Percentiles rank a stretch among this genome's conserved stretches.
Evolutionary conservation across 192 early-diverging fungal genomes (phyloP).

Genomic region (Backusella mclennaniae): DNA sequence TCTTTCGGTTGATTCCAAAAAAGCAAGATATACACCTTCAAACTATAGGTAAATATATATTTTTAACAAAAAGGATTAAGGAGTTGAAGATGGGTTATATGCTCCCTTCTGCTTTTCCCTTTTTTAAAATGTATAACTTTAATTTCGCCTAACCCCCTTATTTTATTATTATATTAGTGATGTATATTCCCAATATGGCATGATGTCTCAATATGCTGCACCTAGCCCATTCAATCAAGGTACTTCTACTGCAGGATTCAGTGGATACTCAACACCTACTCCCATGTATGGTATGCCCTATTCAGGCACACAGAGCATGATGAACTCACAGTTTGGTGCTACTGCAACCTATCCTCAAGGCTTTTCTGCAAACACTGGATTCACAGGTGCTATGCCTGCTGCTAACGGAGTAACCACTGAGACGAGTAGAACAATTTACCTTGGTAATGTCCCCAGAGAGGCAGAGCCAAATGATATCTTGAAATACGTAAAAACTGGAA

Average conservation of each 20-base stretch:
- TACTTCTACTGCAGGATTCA: not conserved
- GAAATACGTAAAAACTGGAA: conserved; percentile 65
- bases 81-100: not conserved
- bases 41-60: not conserved
- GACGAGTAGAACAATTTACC: conserved; percentile 72
- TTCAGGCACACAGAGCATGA: conserved; percentile 7
- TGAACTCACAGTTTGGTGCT: not conserved
- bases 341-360: not conserved
- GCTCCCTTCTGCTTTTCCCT: not conserved
- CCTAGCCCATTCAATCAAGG: not conserved
- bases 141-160: not conserved
- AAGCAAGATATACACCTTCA: conserved; percentile 4
- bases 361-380: not conserved
- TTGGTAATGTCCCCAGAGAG: conserved; percentile 69
- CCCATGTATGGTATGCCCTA: not conserved
- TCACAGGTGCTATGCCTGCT: not conserved
- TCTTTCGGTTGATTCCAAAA: not conserved
- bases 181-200: conserved; percentile 23
- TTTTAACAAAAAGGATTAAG: not conserved
- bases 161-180: conserved; percentile 6
- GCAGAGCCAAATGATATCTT: conserved; percentile 62
- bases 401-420: conserved; percentile 7
- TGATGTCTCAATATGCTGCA: conserved; percentile 15
- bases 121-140: not conserved
- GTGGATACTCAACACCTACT: not conserved